These are phyloP conservation scores for Trichoderma sp. DNA, from an alignment of 2,329 filamentous ascomycete species.

Conservation along the genomic window DNA sequence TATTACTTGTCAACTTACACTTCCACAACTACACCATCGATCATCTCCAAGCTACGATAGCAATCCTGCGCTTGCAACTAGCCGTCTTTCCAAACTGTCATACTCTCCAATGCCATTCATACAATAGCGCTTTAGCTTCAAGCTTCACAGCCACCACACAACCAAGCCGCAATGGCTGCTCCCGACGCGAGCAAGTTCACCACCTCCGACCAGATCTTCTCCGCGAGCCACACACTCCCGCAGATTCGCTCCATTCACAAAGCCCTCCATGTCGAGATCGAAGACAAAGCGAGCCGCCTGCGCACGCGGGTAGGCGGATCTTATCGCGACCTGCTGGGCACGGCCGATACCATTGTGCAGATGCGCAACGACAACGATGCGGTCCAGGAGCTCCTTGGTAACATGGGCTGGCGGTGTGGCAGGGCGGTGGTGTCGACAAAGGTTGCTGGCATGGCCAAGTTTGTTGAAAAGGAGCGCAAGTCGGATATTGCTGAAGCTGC, in stretches of 20 bases:
- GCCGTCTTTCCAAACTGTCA: background rate
- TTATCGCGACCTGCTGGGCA: slow-evolving; percentile 87
- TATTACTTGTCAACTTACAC: background rate
- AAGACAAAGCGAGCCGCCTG: slow-evolving; percentile 60
- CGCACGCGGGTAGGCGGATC: slow-evolving; percentile 63
- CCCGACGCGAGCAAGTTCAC: slow-evolving; percentile 49
- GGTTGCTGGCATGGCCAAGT: slow-evolving; percentile 52
- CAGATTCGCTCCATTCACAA: slow-evolving; percentile 64
- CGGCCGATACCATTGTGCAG: slow-evolving; percentile 87
- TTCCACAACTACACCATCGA: background rate
- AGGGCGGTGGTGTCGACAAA: slow-evolving; percentile 67
- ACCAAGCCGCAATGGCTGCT: slow-evolving; percentile 36
- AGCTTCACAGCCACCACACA: background rate
- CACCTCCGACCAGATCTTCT: slow-evolving; percentile 54
- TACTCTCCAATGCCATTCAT: slow-evolving; percentile 1
- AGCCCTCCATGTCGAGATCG: slow-evolving; percentile 55
- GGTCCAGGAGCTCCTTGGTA: slow-evolving; percentile 68
- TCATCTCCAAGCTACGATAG: background rate
- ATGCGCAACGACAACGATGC: slow-evolving; percentile 78
- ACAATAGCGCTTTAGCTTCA: background rate
- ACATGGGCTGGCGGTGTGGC: slow-evolving; percentile 75
- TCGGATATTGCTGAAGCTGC: slow-evolving; percentile 37
- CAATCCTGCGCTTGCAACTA: background rate
- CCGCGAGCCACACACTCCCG: slow-evolving; percentile 55
- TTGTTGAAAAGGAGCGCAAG: slow-evolving; percentile 35